These are phyloP conservation scores for Spiraea crenata DNA, from an alignment of 331 rosid species.

Conservation along the genomic window DNA sequence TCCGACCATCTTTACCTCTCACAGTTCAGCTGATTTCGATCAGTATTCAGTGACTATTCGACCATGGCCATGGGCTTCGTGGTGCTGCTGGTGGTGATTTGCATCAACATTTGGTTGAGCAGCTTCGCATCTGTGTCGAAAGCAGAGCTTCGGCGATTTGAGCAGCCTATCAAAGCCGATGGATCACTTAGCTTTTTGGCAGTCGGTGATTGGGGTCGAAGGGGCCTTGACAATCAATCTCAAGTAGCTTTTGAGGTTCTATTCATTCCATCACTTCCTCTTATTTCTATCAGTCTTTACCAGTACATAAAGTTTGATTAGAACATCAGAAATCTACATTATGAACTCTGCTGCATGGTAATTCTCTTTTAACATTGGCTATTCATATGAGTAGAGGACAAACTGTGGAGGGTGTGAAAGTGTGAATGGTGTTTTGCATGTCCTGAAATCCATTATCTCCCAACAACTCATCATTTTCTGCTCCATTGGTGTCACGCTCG, in stretches of 20 bases:
- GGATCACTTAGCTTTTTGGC: conserved; percentile 46
- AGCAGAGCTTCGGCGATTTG: conserved; percentile 32
- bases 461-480: background rate
- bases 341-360: no score
- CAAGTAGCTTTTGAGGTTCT: conserved; percentile 46
- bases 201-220: conserved; percentile 63
- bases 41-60: background rate
- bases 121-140: conserved; percentile 21
- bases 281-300: no score
- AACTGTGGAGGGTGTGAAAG: no score
- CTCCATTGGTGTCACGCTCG: background rate
- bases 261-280: background rate
- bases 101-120: conserved; percentile 11
- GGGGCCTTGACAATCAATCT: conserved; percentile 49
- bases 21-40: background rate
- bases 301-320: no score
- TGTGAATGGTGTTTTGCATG: background rate
- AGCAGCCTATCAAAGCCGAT: conserved; percentile 39
- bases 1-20: background rate
- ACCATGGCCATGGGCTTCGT: background rate
- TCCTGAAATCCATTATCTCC: background rate
- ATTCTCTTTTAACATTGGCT: background rate
- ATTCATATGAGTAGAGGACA: background rate
- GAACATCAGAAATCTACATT: no score
- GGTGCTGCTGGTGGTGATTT: background rate